phyloP scores from a whole-genome alignment of 164 flowering plant species.

The Dillenia suffruticosa region DNA sequence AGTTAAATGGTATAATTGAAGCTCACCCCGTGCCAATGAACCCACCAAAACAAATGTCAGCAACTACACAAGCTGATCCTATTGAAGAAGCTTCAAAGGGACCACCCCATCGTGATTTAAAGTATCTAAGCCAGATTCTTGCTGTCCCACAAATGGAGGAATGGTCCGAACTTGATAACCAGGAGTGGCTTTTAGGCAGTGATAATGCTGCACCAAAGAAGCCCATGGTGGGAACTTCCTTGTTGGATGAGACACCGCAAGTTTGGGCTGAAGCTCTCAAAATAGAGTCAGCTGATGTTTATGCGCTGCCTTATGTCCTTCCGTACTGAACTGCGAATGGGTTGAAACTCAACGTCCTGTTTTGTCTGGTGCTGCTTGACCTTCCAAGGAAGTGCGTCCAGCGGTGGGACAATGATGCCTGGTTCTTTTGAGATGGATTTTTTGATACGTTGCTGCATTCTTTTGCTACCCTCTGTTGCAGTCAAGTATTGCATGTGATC shows the following conservation, averaged over 20 bases:
- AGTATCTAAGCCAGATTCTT: conserved; percentile 48
- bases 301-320: conserved; percentile 78
- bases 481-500: conserved; percentile 18
- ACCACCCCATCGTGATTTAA: conserved; percentile 74
- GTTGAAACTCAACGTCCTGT: conserved; percentile 1
- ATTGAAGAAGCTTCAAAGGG: conserved; percentile 31
- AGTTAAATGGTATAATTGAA: conserved; percentile 47
- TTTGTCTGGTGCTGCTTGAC: not conserved
- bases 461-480: conserved; percentile 14
- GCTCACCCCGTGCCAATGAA: conserved; percentile 19
- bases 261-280: conserved; percentile 69
- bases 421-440: conserved; percentile 18
- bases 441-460: conserved; percentile 23
- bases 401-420: conserved; percentile 14
- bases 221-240: conserved; percentile 22
- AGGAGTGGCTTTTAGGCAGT: conserved; percentile 56
- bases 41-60: conserved; percentile 9
- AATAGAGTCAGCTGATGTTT: conserved; percentile 60
- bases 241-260: conserved; percentile 27
- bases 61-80: conserved; percentile 23
- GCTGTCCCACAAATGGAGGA: conserved; percentile 61
- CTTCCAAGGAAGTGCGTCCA: conserved; percentile 1
- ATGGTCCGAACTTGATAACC: conserved; percentile 53
- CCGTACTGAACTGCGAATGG: conserved; percentile 45
- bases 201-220: conserved; percentile 15